phyloP scores from a whole-genome alignment of 805 yeast species.

The Blastobotrys muscicola region DNA sequence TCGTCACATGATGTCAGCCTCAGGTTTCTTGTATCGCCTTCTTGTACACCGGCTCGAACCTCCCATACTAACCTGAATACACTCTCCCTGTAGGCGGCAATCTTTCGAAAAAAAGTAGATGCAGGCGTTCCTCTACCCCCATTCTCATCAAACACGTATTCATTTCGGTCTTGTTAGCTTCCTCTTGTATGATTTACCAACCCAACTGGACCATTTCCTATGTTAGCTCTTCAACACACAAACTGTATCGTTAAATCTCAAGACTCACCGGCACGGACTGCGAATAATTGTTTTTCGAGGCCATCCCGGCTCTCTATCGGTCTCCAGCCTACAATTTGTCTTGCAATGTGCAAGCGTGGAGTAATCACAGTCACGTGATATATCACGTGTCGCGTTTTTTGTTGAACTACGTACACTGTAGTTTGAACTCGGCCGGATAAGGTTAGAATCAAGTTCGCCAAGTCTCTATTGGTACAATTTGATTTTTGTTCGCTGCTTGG shows the following conservation, averaged over 20 bases:
- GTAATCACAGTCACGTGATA: too few relatives aligned
- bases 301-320: not conserved
- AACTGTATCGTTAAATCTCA: not conserved
- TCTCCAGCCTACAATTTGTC: too few relatives aligned
- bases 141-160: slow-evolving; percentile 56
- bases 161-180: slow-evolving; percentile 26
- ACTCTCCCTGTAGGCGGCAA: slow-evolving; percentile 20
- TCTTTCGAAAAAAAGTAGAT: slow-evolving; percentile 38
- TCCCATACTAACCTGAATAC: not conserved
- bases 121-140: slow-evolving; percentile 60
- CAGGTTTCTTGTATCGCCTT: too few relatives aligned
- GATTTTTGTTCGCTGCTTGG: too few relatives aligned
- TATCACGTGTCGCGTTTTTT: too few relatives aligned
- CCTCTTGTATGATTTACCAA: slow-evolving; percentile 5
- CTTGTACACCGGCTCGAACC: too few relatives aligned
- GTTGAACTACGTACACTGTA: too few relatives aligned
- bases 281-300: slow-evolving; percentile 1
- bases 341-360: too few relatives aligned
- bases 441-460: too few relatives aligned
- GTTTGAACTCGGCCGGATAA: too few relatives aligned
- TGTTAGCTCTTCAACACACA: not conserved
- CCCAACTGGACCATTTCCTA: slow-evolving; percentile 35
- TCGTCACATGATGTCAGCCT: not conserved
- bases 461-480: too few relatives aligned
- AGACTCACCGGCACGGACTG: slow-evolving; percentile 1